Evolutionary conservation across 1,284 basidiomycete species (phyloP), one percentile per base, ranked within the genome.

Genomic region (Laetiporus sulphureus): DNA sequence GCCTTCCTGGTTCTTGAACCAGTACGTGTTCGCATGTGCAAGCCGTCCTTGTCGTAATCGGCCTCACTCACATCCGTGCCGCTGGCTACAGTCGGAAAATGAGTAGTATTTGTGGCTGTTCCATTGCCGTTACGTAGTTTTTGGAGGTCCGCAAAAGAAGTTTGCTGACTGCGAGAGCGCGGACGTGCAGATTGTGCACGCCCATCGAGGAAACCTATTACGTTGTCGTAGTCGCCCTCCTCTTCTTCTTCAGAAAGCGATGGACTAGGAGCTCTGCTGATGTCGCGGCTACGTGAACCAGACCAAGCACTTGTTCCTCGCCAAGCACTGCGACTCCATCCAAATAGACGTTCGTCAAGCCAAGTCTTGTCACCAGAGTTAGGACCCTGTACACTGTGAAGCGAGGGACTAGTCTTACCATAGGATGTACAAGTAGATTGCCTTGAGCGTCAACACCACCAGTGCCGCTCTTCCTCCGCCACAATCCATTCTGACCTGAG

Each of bases 271-370:
- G 77, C 67, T 38, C 79, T 69, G 60, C 85, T 88, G 42, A 68
- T 64, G 41, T 84, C 80, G 32, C 75, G 70, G 45, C 64, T 72
- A 5, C 70, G 67, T 11, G 68, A 64, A 31, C 78, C 84, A 22
- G 73, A 73, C 86, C 85, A 89, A n/a, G 75, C 83, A 54, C 81
- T 87, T 2, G 83, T 87, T 3, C 85, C 87, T 35, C 71, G 76
- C 40, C 60, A 63, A 3, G 83, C 73, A 52, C 82, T 87, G 23
- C 73, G 73, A 58, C 80, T 87, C 92, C 92, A 96, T 27, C 93
- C 93, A 61, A 95, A 96, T 30, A 96, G 69, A 13, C 87, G 77
- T 64, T 95, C 92, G 60, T 96, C 93, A 25, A 95, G 74, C 91
- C 91, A 94, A 13, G 84, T 85, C 84, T 76, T 45, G 8, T 31